Conservation (phyloP, 352 stramenopile genomes). For the Phytophthora pisi region DNA sequence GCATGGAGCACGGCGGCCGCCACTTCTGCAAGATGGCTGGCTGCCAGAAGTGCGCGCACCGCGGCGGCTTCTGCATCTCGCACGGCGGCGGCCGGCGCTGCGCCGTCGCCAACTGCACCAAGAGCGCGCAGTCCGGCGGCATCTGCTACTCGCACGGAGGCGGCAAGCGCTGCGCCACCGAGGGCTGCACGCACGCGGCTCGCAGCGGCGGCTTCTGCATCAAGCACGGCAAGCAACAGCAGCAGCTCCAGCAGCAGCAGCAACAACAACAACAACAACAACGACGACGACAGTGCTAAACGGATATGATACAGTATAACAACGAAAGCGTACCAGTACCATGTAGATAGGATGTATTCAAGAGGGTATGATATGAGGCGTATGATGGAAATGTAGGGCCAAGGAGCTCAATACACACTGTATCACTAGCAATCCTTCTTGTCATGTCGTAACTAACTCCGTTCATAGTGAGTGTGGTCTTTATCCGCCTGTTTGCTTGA, state of each 20-base stretch:
- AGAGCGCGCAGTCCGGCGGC: conserved; percentile 81
- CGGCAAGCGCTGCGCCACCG: conserved; percentile 79
- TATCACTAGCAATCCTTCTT: conserved; percentile 27
- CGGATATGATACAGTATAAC: conserved; percentile 20
- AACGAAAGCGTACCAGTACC: conserved; percentile 14
- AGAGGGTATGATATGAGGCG: conserved; percentile 36
- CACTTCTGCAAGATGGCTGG: conserved; percentile 88
- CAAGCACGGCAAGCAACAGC: conserved; percentile 79
- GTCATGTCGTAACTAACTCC: not conserved
- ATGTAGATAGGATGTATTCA: conserved; percentile 31
- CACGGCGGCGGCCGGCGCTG: conserved; percentile 77
- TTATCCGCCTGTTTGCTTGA: conserved; percentile 19
- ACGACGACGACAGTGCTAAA: conserved; percentile 15
- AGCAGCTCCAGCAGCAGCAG: conserved; percentile 28
- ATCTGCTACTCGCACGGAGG: conserved; percentile 88
- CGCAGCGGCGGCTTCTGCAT: conserved; percentile 86
- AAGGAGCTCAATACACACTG: conserved; percentile 29
- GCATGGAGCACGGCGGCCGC: conserved; percentile 87
- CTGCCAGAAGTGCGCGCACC: conserved; percentile 84
- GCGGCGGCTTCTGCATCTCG: conserved; percentile 79
- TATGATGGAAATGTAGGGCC: conserved; percentile 20
- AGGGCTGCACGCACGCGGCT: conserved; percentile 77
- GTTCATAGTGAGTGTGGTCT: not conserved
- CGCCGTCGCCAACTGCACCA: conserved; percentile 72
- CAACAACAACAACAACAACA: not conserved